These are phyloP conservation scores for Sclerotinia trifoliorum DNA, from an alignment of 2,329 filamentous ascomycete species.

Conservation along the genomic window DNA sequence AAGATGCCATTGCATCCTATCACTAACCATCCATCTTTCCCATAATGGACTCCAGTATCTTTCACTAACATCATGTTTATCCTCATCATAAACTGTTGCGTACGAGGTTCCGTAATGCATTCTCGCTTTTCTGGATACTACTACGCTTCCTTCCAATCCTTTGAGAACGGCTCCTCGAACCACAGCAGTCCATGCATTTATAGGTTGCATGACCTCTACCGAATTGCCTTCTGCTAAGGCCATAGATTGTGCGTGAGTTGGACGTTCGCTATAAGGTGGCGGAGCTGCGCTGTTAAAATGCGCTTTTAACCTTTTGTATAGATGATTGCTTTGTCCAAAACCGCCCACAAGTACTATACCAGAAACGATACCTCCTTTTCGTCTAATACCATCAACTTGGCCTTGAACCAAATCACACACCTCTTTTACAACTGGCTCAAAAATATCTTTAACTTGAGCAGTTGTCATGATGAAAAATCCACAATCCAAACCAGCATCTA, in stretches of 20 bases:
- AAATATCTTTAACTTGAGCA: slow-evolving; percentile 68
- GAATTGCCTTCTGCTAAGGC: slow-evolving; percentile 52
- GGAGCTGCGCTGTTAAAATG: slow-evolving; percentile 59
- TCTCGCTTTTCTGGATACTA: slow-evolving; percentile 69
- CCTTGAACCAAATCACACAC: slow-evolving; percentile 67
- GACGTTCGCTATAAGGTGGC: slow-evolving; percentile 63
- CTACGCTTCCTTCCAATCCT: slow-evolving; percentile 75
- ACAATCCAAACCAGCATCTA: slow-evolving; percentile 70
- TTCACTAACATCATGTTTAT: slow-evolving; percentile 69
- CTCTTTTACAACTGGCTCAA: slow-evolving; percentile 71
- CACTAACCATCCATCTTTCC: slow-evolving; percentile 80
- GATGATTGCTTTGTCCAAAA: slow-evolving; percentile 76
- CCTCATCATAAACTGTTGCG: slow-evolving; percentile 75
- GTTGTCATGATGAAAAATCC: slow-evolving; percentile 73
- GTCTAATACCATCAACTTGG: slow-evolving; percentile 62
- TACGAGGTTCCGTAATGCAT: slow-evolving; percentile 77
- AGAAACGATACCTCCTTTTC: slow-evolving; percentile 61
- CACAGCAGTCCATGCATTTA: slow-evolving; percentile 80
- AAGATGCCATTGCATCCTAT: slow-evolving; percentile 85
- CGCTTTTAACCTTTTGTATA: slow-evolving; percentile 67
- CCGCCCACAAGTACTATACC: slow-evolving; percentile 82
- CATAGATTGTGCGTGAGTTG: slow-evolving; percentile 59
- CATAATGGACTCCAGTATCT: slow-evolving; percentile 77
- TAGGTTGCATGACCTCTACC: slow-evolving; percentile 77
- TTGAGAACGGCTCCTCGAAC: slow-evolving; percentile 74